These are phyloP conservation scores for Pyracantha coccinea DNA, from an alignment of 331 rosid genomes.

Conservation along the genomic window DNA sequence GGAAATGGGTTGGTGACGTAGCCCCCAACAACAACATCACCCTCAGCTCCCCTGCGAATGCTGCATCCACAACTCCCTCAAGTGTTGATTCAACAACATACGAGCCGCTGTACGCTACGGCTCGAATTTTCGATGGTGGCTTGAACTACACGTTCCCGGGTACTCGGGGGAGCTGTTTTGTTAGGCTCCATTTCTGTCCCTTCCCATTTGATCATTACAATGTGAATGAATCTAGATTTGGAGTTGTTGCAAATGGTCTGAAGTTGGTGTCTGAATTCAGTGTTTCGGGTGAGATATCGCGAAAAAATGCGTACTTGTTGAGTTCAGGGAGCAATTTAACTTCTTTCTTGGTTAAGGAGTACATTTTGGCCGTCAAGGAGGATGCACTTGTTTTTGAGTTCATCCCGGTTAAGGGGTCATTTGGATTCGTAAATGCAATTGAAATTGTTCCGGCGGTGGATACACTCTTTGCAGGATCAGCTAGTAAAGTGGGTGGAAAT, in stretches of 20 bases:
- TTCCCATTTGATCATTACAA: slow-evolving; percentile 40
- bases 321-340: slow-evolving; percentile 55
- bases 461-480: slow-evolving; percentile 46
- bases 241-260: slow-evolving; percentile 66
- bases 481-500: slow-evolving; percentile 65
- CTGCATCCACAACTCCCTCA: slow-evolving; percentile 26
- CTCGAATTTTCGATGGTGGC: slow-evolving; percentile 43
- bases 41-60: slow-evolving; percentile 41
- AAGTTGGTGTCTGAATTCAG: slow-evolving; percentile 51
- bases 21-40: slow-evolving; percentile 38
- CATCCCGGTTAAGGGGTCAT: slow-evolving; percentile 37
- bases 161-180: slow-evolving; percentile 46
- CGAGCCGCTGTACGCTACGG: slow-evolving; percentile 51
- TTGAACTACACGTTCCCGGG: slow-evolving; percentile 60
- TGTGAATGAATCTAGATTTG: slow-evolving; percentile 63
- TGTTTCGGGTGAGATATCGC: slow-evolving; percentile 46
- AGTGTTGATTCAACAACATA: slow-evolving; percentile 29
- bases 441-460: slow-evolving; percentile 60
- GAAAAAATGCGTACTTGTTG: slow-evolving; percentile 36
- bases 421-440: slow-evolving; percentile 76
- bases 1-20: slow-evolving; percentile 84
- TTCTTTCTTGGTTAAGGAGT: slow-evolving; percentile 66
- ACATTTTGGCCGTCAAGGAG: slow-evolving; percentile 33
- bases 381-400: slow-evolving; percentile 59
- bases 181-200: slow-evolving; percentile 83